Conservation (phyloP, 2,329 filamentous ascomycete species). For the Eurotiales sp. region DNA sequence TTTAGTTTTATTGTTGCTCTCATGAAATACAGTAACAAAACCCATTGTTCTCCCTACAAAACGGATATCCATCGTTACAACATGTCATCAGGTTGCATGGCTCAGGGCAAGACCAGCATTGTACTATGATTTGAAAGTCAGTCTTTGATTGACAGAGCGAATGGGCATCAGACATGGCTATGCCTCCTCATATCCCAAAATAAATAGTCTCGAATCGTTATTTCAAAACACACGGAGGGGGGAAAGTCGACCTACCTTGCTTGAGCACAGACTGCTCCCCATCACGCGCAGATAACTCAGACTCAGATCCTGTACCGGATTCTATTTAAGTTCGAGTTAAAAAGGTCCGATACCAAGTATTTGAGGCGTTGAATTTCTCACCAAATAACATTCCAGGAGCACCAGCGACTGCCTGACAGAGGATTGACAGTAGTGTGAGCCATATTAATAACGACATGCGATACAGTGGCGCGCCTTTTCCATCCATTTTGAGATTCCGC, state of each 20-base stretch:
- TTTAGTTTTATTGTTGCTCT: neutral
- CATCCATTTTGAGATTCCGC: neutral
- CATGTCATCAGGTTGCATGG: slow-evolving; percentile 13
- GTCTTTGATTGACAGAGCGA: neutral
- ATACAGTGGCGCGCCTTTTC: neutral
- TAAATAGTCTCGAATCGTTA: too few species aligned
- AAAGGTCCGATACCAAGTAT: neutral
- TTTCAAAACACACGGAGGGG: neutral
- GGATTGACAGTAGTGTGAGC: neutral
- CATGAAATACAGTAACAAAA: slow-evolving; percentile 13
- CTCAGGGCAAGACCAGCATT: slow-evolving; percentile 13
- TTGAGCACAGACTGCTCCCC: neutral
- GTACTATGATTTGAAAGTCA: neutral
- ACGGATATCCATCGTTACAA: slow-evolving; percentile 13
- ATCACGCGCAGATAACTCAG: neutral
- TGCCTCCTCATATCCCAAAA: too few species aligned
- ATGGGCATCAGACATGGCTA: too few species aligned
- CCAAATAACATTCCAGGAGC: neutral
- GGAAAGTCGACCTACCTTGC: neutral
- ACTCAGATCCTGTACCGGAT: neutral
- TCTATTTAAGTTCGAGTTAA: neutral
- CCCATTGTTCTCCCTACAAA: slow-evolving; percentile 5
- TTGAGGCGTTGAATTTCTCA: too few species aligned
- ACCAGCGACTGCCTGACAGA: neutral
- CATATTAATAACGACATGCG: neutral